Evolutionary conservation across 495 filamentous ascomycete genomes (phyloP).

Genomic region (Rhypophila decipiens): DNA sequence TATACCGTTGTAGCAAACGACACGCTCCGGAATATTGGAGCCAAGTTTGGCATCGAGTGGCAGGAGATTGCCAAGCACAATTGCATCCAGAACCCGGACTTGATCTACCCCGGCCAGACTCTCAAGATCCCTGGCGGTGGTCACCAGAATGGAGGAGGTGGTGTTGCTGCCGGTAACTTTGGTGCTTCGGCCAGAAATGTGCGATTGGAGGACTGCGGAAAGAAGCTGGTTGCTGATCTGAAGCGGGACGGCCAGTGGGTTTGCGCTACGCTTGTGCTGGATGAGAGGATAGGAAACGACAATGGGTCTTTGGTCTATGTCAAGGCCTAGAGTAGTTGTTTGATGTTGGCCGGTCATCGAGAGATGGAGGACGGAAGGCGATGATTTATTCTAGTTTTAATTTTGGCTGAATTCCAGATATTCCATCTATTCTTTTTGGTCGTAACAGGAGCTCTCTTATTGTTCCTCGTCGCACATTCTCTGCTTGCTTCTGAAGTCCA

Average conservation of each 20-base stretch:
- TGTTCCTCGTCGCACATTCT: no score
- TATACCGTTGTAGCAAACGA: constrained; percentile 27
- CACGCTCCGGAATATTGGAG: constrained; percentile 27
- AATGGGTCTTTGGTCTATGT: constrained; percentile 28
- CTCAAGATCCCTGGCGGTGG: constrained; percentile 26
- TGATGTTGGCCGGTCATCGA: not conserved
- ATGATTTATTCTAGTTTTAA: not conserved
- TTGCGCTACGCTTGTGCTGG: constrained; percentile 27
- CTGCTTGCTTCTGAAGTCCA: no score
- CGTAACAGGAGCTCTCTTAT: no score
- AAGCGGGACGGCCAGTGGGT: constrained; percentile 28
- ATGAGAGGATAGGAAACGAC: constrained; percentile 37
- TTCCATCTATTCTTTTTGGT: no score
- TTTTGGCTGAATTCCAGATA: no score
- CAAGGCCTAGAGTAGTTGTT: not conserved
- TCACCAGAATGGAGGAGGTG: not conserved
- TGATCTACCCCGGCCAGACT: constrained; percentile 31
- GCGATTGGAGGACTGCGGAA: constrained; percentile 30
- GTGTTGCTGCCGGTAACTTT: constrained; percentile 28
- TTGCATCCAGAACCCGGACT: constrained; percentile 26
- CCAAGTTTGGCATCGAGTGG: constrained; percentile 13
- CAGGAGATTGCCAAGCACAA: constrained; percentile 27
- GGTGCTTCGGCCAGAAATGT: constrained; percentile 31
- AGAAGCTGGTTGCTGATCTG: constrained; percentile 34
- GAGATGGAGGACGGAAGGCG: no score